phyloP scores from a whole-genome alignment of 257 asterid species.

The Cordia subcordata region DNA sequence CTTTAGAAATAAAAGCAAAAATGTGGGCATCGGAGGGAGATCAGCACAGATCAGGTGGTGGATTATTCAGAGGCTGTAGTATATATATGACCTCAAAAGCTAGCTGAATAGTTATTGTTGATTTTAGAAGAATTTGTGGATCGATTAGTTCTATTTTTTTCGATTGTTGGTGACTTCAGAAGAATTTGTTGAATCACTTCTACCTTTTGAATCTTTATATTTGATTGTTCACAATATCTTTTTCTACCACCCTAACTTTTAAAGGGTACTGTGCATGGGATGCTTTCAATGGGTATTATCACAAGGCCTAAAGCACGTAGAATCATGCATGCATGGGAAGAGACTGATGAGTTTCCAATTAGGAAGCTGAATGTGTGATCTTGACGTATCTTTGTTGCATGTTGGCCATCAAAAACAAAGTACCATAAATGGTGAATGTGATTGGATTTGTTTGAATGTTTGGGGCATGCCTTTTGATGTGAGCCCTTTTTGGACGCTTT shows the following conservation, averaged over 20 bases:
- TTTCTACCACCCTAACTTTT: conserved; percentile 51
- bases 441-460: conserved; percentile 47
- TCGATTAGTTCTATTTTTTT: conserved; percentile 17
- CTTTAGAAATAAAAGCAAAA: neutral
- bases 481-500: conserved; percentile 12
- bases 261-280: conserved; percentile 42
- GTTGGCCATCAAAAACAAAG: conserved; percentile 21
- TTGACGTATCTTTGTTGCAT: conserved; percentile 41
- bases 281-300: conserved; percentile 13
- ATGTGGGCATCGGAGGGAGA: neutral
- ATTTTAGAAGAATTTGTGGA: conserved; percentile 22
- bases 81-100: neutral
- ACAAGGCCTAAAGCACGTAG: conserved; percentile 15
- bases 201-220: neutral
- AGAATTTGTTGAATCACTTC: neutral
- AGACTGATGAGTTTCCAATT: conserved; percentile 2
- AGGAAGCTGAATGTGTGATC: conserved; percentile 34
- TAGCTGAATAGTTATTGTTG: conserved; percentile 7
- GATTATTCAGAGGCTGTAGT: neutral
- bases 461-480: conserved; percentile 23
- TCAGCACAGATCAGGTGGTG: neutral
- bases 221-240: conserved; percentile 24
- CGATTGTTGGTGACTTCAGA: too few species aligned
- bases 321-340: too few species aligned
- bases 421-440: conserved; percentile 27